These are phyloP conservation scores for Hypholoma sublateritium DNA, from an alignment of 768 basidiomycete genomes.

Conservation along the genomic window DNA sequence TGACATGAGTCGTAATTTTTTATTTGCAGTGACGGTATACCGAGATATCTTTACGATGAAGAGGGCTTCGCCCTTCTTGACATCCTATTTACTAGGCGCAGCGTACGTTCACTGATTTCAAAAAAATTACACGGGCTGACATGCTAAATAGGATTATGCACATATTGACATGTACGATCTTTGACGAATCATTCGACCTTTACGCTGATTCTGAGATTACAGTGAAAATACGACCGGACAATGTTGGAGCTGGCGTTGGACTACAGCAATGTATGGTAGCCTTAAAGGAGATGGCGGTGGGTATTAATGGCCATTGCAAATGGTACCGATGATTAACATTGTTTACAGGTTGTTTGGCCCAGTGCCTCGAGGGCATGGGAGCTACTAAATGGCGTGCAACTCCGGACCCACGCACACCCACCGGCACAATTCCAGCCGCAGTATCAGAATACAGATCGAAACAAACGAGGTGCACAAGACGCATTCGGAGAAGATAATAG, in stretches of 20 bases:
- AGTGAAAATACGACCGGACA: constrained; percentile 75
- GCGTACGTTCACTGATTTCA: constrained; percentile 47
- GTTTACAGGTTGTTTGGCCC: constrained; percentile 62
- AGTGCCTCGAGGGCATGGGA: constrained; percentile 67
- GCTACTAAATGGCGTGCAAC: constrained; percentile 64
- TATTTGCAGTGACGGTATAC: constrained; percentile 52
- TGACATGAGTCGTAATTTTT: not conserved
- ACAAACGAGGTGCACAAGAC: constrained; percentile 60
- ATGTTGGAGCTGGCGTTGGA: constrained; percentile 66
- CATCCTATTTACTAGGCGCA: constrained; percentile 68
- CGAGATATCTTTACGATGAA: constrained; percentile 61
- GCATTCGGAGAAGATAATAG: constrained; percentile 60
- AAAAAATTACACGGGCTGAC: constrained; percentile 14
- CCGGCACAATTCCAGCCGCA: constrained; percentile 29
- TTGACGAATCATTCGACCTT: constrained; percentile 2
- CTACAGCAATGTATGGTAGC: constrained; percentile 63
- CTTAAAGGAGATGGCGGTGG: constrained; percentile 68
- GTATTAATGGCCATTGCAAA: constrained; percentile 17
- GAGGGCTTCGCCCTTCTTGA: constrained; percentile 62
- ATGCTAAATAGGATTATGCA: constrained; percentile 69
- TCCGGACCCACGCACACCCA: constrained; percentile 37
- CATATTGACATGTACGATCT: constrained; percentile 60
- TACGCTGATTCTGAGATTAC: constrained; percentile 15
- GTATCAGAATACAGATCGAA: constrained; percentile 40
- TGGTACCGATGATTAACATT: constrained; percentile 11